Base-by-base conservation (phyloP, 768 basidiomycete genomes). In the Tylopilus rubrobrunneus region DNA sequence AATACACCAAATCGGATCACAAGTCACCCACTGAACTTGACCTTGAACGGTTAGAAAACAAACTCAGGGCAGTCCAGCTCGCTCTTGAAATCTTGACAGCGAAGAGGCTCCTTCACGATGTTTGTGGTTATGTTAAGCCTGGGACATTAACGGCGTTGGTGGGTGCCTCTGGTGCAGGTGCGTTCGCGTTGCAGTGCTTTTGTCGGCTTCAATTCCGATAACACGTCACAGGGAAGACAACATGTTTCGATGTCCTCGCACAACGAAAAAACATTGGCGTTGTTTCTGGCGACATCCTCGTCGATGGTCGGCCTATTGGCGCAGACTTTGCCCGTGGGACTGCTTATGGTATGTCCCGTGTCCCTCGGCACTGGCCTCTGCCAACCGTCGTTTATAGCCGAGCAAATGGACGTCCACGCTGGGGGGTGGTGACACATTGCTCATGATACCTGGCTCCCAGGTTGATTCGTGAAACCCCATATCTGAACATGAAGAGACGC, bases 101-200 rank as follows among this genome's bases (percentile, higher is more conserved):
- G 14, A 76, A 72, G 8, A 77, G 81, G 41, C 74, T 93, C 10
- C 78, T 93, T 36, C 82, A 91, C 61, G 83, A 90, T 58, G 82
- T 93, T 17, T 79, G 76, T 56, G 91, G 91, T 0, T 92, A 84
- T 63, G 87, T 91, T 41, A 86, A 86, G 60, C 92, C 92, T 10
- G 92, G 91, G 3, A 90, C 85, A n/a, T 68, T 93, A 56, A 92
- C 92, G 0, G 92, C 91, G 1, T 76, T 95, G 10, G 92, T 95
- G 90, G 92, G 92, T 56, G 86, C 86, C 14, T 86, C 84, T 54
- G 89, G 89, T 49, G 88, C 88, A 41, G 86, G 85, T 71, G 65
- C 61, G 73, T 74, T 46, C 57, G 53, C 28, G 29, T 6, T 25
- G 8, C 62, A 66, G 42, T 56, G 63, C 23, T 17, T 43, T 17